Evolutionary conservation across 2,329 filamentous ascomycete genomes (phyloP).

Genomic region (Cephalotrichum gorgonifer): DNA sequence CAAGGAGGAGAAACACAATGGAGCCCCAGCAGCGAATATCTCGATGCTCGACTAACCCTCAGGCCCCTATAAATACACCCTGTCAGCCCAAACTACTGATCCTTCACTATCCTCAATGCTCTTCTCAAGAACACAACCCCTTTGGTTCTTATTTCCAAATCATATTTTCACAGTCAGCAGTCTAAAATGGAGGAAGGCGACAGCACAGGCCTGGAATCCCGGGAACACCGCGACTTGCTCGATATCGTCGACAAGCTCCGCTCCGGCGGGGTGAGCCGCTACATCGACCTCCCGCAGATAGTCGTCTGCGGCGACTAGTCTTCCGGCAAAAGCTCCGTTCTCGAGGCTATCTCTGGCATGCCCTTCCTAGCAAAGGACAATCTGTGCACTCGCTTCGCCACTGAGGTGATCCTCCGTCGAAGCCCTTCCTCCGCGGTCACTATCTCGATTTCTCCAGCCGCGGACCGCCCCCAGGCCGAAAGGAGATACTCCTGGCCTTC

Average conservation of each 20-base stretch:
- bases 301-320: conserved; percentile 15
- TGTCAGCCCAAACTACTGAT: too few species aligned
- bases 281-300: conserved; percentile 11
- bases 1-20: too few species aligned
- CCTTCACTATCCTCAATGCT: too few species aligned
- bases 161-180: too few species aligned
- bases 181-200: too few species aligned
- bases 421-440: not conserved
- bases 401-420: conserved; percentile 13
- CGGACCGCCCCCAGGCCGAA: conserved; percentile 12
- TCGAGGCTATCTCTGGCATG: conserved; percentile 14
- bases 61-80: too few species aligned
- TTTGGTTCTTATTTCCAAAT: too few species aligned
- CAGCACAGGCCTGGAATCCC: too few species aligned
- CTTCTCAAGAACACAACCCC: too few species aligned
- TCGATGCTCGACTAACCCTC: too few species aligned
- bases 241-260: conserved; percentile 9
- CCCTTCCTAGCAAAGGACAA: conserved; percentile 13
- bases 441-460: conserved; percentile 14
- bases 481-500: conserved; percentile 4
- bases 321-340: conserved; percentile 14
- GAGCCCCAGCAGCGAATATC: too few species aligned
- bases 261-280: conserved; percentile 7
- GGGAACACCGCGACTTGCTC: conserved; percentile 16
- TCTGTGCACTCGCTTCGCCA: conserved; percentile 13